Evolutionary conservation across 2,329 filamentous ascomycete species (phyloP), one percentile per base, ranked within the genome.

Genomic region (Talaromyces verruculosus): DNA sequence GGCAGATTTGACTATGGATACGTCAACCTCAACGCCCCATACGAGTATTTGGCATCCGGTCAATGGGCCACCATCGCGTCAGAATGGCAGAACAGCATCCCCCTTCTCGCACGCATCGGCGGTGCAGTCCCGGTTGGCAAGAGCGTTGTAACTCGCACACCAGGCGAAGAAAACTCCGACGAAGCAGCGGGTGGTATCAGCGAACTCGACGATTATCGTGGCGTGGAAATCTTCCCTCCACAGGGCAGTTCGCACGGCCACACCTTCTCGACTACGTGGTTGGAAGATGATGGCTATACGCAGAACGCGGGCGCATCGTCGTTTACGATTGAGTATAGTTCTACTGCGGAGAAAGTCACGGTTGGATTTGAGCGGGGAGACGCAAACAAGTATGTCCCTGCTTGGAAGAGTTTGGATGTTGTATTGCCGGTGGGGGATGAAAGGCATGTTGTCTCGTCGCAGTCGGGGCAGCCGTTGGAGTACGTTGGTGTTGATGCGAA

Each of bases 11-110:
- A 87, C 30, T 80, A 82, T 5, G 87, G 88, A 0, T 91, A 84
- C 73, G 70, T 90, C 30, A 90, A 91, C 71, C 75, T 88, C 41
- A 88, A 88, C 61, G 79, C 82, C 0, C 87, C 88, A 0, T 86
- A 88, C 69, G 82, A 88, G 63, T 83, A 88, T 67, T 76, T 88
- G 5, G 72, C 77, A 0, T 79, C 85, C 0, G 85, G 85, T 0
- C 80, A 85, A 67, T 87, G 85, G 85, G 77, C 82, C 2, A 78
- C 80, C 1, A 77, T 87, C 1, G 66, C 77, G 0, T 83, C 84
- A 0, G 77, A 81, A 15, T 87, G 85, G 85, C 77, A 80, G 51
- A 72, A 76, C 15, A 84, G 83, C 68, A 87, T 88, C 58, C 84
- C 85, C 0, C 77, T 87, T 0, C 76, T 88, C 2, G 85, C 85